A percentile compares a stretch with the other conserved stretches of the same genome.
Evolutionary conservation across 2,329 filamentous ascomycete species (phyloP).

Genomic region (Penicillium sclerotiorum): DNA sequence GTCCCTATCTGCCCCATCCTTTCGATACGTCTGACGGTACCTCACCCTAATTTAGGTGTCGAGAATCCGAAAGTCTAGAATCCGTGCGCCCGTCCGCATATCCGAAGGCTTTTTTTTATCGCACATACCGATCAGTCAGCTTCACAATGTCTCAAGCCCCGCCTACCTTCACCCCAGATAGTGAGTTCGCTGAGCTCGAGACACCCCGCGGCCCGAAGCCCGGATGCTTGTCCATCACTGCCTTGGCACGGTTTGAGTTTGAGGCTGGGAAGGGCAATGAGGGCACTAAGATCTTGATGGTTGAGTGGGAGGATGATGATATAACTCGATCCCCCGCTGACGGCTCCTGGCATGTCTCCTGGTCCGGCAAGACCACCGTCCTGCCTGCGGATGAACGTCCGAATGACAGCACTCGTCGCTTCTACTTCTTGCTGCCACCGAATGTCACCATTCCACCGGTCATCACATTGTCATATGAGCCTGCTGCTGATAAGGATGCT

Average conservation of each 20-base stretch:
- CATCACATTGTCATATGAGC: conserved; percentile 64
- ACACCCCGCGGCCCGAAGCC: conserved; percentile 30
- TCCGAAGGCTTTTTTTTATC: too few relatives aligned
- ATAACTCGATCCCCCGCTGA: conserved; percentile 42
- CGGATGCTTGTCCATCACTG: conserved; percentile 50
- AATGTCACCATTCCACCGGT: conserved; percentile 70
- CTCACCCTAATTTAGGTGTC: too few relatives aligned
- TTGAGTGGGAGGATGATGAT: conserved; percentile 78
- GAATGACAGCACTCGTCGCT: conserved; percentile 59
- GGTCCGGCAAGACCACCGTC: conserved; percentile 77
- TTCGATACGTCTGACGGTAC: too few relatives aligned
- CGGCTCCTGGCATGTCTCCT: conserved; percentile 75
- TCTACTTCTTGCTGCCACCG: conserved; percentile 81
- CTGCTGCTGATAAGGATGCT: conserved; percentile 31
- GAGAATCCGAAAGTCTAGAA: too few relatives aligned
- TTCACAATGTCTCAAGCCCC: conserved; percentile 17
- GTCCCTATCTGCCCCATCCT: too few relatives aligned
- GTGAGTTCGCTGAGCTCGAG: conserved; percentile 35
- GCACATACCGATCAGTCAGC: too few relatives aligned
- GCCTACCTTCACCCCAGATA: conserved; percentile 35
- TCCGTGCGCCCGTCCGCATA: too few relatives aligned
- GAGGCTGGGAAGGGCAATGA: conserved; percentile 74
- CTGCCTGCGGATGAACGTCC: conserved; percentile 65
- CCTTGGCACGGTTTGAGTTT: conserved; percentile 86
- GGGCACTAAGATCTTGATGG: conserved; percentile 89